These are phyloP conservation scores for Heimioporus retisporus DNA, from an alignment of 1,284 basidiomycete species.

Conservation along the genomic window DNA sequence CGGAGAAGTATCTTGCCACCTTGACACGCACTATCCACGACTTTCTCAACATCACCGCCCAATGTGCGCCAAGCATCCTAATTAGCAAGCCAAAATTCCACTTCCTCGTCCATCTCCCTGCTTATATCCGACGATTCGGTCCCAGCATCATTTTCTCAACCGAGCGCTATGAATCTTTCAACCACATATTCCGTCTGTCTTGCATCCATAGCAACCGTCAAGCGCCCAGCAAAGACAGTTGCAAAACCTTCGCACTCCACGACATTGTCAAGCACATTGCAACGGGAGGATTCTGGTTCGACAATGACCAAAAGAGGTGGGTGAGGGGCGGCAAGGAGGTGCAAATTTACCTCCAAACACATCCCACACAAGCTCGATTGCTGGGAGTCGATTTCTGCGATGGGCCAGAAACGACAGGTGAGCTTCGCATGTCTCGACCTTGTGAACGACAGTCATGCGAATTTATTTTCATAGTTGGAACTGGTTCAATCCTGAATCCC, in stretches of 20 bases:
- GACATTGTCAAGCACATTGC: constrained; percentile 20
- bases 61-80: constrained; percentile 24
- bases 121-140: constrained; percentile 19
- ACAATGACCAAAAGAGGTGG: background rate
- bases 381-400: background rate
- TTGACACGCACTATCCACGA: constrained; percentile 21
- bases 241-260: constrained; percentile 11
- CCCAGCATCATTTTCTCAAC: constrained; percentile 21
- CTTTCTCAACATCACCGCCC: constrained; percentile 13
- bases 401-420: no score
- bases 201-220: constrained; percentile 13
- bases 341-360: background rate
- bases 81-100: constrained; percentile 23
- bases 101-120: constrained; percentile 22
- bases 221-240: constrained; percentile 19
- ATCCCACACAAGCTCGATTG: background rate
- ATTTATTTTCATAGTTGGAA: no score
- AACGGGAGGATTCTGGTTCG: constrained; percentile 9
- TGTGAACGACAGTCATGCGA: background rate
- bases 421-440: no score
- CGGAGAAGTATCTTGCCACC: no score
- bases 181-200: constrained; percentile 10
- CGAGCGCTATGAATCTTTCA: constrained; percentile 24
- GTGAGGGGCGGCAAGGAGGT: background rate
- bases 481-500: no score